A percentile compares a stretch with the other conserved stretches of the same genome.
These are phyloP conservation scores for Kazachstania bromeliacearum DNA, from an alignment of 805 yeast genomes.

Conservation along the genomic window DNA sequence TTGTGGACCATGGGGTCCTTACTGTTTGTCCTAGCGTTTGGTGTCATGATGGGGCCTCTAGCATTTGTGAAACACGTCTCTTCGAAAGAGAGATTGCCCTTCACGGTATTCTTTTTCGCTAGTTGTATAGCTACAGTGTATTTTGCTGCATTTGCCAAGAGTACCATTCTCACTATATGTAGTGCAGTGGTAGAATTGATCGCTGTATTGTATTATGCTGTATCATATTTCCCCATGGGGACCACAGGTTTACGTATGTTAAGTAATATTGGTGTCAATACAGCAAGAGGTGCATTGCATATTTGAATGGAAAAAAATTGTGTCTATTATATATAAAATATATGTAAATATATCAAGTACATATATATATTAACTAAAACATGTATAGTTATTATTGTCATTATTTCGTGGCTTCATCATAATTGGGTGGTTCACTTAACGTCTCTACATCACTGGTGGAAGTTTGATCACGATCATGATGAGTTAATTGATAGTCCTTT, in stretches of 20 bases:
- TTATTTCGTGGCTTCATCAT: constrained; percentile 13
- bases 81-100: constrained; percentile 67
- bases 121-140: constrained; percentile 71
- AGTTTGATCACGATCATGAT: neutral
- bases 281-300: constrained; percentile 35
- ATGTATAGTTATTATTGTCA: neutral
- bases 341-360: neutral
- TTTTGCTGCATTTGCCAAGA: constrained; percentile 57
- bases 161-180: constrained; percentile 66
- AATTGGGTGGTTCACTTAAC: constrained; percentile 28
- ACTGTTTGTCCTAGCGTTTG: constrained; percentile 80
- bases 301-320: constrained; percentile 12
- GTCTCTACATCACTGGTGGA: constrained; percentile 4
- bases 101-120: constrained; percentile 72
- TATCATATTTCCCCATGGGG: constrained; percentile 94
- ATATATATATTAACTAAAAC: neutral
- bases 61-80: constrained; percentile 65
- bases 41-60: constrained; percentile 86
- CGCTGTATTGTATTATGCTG: constrained; percentile 82
- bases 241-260: constrained; percentile 61
- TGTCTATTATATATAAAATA: neutral
- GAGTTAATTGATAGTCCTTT: constrained; percentile 1
- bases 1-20: constrained; percentile 89
- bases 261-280: constrained; percentile 46
- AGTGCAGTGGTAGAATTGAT: constrained; percentile 69